These are phyloP conservation scores for Theileria annulata DNA, from an alignment of 169 alveolate genomes.

Conservation along the genomic window DNA sequence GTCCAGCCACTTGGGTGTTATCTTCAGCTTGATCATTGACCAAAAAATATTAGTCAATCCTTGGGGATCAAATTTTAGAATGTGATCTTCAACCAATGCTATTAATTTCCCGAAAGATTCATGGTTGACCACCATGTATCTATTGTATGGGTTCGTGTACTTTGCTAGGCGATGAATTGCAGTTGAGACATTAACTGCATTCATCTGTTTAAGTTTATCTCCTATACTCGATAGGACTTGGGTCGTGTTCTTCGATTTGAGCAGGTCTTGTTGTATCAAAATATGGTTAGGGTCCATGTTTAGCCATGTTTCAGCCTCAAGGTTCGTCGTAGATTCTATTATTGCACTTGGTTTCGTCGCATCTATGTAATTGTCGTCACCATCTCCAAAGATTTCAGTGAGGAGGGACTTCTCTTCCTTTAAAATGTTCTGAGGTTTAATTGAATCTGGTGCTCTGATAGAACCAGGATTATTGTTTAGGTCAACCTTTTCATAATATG, in stretches of 20 bases:
- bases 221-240: constrained; percentile 35
- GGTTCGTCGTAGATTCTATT: constrained; percentile 45
- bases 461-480: neutral
- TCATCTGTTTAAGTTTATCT: constrained; percentile 46
- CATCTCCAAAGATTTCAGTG: constrained; percentile 24
- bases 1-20: constrained; percentile 62
- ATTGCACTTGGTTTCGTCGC: constrained; percentile 67
- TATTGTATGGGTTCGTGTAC: constrained; percentile 31
- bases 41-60: constrained; percentile 61
- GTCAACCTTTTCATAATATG: constrained; percentile 33
- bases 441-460: neutral
- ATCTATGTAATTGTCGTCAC: constrained; percentile 32
- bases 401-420: constrained; percentile 18
- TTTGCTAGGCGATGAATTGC: constrained; percentile 63
- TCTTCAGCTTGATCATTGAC: constrained; percentile 44
- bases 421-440: constrained; percentile 13
- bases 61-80: constrained; percentile 47
- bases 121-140: constrained; percentile 38
- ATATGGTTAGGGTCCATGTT: constrained; percentile 65
- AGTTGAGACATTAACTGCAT: constrained; percentile 54
- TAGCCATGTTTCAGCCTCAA: constrained; percentile 69
- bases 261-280: constrained; percentile 47
- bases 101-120: constrained; percentile 37
- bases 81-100: constrained; percentile 14
- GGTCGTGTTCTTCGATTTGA: constrained; percentile 41